Evolutionary conservation across 129 eudicot genomes (phyloP).

Genomic region (Flaveria trinervia): DNA sequence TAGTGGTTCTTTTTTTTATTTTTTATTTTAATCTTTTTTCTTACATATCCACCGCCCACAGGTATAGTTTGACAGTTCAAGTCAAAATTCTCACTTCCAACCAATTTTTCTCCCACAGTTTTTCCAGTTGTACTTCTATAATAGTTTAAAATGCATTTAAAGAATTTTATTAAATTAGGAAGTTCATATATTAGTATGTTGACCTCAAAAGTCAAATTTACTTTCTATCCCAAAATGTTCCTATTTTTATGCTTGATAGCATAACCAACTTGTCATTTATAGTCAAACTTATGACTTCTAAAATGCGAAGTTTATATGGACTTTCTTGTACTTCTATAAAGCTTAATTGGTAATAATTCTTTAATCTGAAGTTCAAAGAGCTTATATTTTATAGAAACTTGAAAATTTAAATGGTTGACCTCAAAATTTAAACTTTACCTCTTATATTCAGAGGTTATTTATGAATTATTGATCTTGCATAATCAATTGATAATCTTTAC

Average conservation of each 20-base stretch:
- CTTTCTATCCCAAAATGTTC: background rate
- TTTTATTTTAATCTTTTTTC: background rate
- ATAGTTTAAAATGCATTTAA: background rate
- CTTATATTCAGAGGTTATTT: constrained; percentile 13
- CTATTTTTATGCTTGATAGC: constrained; percentile 2
- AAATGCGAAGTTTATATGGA: background rate
- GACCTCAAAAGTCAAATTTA: constrained; percentile 22
- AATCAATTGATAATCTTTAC: background rate
- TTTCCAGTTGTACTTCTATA: constrained; percentile 7
- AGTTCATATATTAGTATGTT: constrained; percentile 12
- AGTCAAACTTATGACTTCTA: background rate
- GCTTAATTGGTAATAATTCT: background rate
- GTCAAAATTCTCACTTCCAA: constrained; percentile 22
- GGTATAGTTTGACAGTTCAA: constrained; percentile 2
- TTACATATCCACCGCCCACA: background rate
- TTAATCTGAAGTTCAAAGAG: background rate
- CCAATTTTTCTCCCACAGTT: background rate
- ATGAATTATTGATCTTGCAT: constrained; percentile 7
- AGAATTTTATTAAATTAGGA: background rate
- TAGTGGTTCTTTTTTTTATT: constrained; percentile 1
- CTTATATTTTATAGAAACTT: background rate
- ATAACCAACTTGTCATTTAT: background rate
- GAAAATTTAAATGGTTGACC: constrained; percentile 7
- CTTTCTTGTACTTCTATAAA: background rate
- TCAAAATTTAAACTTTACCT: background rate